Evolutionary conservation across 345 rosid species (phyloP).

Genomic region (Eucalyptus pumila): DNA sequence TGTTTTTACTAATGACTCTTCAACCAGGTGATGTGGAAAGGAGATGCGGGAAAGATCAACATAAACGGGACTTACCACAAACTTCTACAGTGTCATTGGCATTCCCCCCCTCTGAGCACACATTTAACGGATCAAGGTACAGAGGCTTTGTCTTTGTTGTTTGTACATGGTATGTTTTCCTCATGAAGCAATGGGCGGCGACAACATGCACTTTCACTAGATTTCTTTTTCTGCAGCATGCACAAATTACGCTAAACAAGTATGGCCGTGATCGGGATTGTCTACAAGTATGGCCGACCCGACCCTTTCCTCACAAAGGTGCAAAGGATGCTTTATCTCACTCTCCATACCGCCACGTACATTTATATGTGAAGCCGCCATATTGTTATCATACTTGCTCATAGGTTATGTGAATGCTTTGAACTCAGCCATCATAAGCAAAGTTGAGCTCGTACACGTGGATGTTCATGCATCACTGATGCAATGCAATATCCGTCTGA

Average conservation of each 20-base stretch:
- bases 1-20: not conserved
- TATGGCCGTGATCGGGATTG: slow-evolving; percentile 35
- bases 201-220: too few species aligned
- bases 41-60: slow-evolving; percentile 42
- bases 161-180: too few species aligned
- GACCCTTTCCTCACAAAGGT: slow-evolving; percentile 51
- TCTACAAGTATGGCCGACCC: slow-evolving; percentile 42
- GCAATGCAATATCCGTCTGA: not conserved
- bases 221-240: too few species aligned
- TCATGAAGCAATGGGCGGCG: too few species aligned
- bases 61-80: too few species aligned
- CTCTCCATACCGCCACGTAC: not conserved
- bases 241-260: too few species aligned
- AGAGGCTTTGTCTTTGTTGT: too few species aligned
- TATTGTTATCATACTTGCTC: not conserved
- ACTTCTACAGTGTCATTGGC: too few species aligned
- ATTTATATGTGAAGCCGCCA: not conserved
- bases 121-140: too few species aligned
- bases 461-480: not conserved
- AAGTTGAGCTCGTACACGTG: not conserved
- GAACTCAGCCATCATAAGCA: not conserved
- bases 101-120: too few species aligned
- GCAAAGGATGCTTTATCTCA: not conserved
- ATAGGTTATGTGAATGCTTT: not conserved
- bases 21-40: slow-evolving; percentile 47